phyloP scores from a whole-genome alignment of 768 basidiomycete species.

The Rickenella mellea region DNA sequence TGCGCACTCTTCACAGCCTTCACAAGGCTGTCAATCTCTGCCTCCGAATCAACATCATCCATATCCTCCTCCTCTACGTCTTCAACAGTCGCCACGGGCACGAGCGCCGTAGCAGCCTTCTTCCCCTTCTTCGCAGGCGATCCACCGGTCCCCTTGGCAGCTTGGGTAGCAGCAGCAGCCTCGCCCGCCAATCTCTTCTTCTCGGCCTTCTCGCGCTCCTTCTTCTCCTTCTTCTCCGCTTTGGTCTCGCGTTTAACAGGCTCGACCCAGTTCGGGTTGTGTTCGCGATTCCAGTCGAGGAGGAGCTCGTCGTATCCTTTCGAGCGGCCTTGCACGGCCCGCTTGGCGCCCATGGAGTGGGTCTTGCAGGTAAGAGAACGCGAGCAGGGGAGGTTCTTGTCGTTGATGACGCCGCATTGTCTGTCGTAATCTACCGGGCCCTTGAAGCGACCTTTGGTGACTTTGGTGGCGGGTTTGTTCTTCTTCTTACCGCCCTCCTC shows the following conservation, averaged over 20 bases:
- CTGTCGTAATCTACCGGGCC: slow-evolving; percentile 86
- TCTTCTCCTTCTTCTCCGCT: slow-evolving; percentile 79
- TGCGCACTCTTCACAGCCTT: slow-evolving; percentile 48
- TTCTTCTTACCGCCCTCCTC: slow-evolving; percentile 71
- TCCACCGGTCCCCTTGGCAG: slow-evolving; percentile 18
- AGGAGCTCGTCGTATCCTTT: slow-evolving; percentile 78
- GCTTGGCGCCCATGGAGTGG: slow-evolving; percentile 94
- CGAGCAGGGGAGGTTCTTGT: slow-evolving; percentile 86
- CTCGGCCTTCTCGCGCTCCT: slow-evolving; percentile 72
- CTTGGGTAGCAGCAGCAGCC: slow-evolving; percentile 50
- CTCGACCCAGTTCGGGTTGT: slow-evolving; percentile 84
- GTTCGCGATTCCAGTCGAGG: slow-evolving; percentile 82
- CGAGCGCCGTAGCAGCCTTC: slow-evolving; percentile 37
- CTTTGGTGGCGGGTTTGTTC: slow-evolving; percentile 53
- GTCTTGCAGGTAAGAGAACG: slow-evolving; percentile 97
- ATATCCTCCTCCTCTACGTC: slow-evolving; percentile 57
- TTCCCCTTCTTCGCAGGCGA: slow-evolving; percentile 50
- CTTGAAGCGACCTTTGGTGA: slow-evolving; percentile 71
- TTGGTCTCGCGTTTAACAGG: slow-evolving; percentile 82
- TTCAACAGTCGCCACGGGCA: slow-evolving; percentile 34
- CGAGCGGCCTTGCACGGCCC: slow-evolving; percentile 81
- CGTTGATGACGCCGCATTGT: slow-evolving; percentile 96
- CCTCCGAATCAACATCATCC: slow-evolving; percentile 77
- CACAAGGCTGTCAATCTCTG: slow-evolving; percentile 70
- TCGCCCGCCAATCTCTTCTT: slow-evolving; percentile 69